These are phyloP conservation scores for Lagerstroemia speciosa DNA, from an alignment of 345 rosid genomes.

Conservation along the genomic window DNA sequence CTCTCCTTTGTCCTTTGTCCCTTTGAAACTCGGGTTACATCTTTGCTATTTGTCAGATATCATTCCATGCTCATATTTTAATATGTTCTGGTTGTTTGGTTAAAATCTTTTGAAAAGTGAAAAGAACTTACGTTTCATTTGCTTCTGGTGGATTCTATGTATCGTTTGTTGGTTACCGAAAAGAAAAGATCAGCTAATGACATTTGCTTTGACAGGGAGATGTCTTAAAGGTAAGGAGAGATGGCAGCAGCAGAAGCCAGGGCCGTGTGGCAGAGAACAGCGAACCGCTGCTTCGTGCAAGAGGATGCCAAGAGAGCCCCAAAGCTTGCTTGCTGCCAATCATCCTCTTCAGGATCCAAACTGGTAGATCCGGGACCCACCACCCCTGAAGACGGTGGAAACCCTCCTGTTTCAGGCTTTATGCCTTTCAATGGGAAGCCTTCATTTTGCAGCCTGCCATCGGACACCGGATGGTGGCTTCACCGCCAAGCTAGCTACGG, in stretches of 20 bases:
- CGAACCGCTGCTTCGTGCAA: slow-evolving; percentile 91
- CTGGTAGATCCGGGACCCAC: slow-evolving; percentile 43
- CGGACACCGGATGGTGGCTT: slow-evolving; percentile 65
- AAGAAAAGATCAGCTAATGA: neutral
- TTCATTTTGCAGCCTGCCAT: slow-evolving; percentile 36
- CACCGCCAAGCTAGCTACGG: slow-evolving; percentile 54
- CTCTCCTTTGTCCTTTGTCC: neutral
- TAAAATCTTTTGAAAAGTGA: neutral
- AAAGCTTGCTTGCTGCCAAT: slow-evolving; percentile 79
- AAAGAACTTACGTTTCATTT: neutral
- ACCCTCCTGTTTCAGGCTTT: slow-evolving; percentile 40
- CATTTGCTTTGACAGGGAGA: slow-evolving; percentile 15
- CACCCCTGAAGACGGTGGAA: slow-evolving; percentile 25
- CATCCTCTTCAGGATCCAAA: slow-evolving; percentile 49
- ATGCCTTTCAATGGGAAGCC: slow-evolving; percentile 45
- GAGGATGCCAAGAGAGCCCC: slow-evolving; percentile 99
- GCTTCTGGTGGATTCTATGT: neutral
- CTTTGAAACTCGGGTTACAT: neutral
- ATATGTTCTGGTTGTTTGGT: neutral
- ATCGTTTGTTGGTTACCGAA: too few relatives aligned
- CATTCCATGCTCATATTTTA: neutral
- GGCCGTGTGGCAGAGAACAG: slow-evolving; percentile 84
- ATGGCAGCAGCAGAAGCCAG: slow-evolving; percentile 96
- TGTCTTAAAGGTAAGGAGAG: slow-evolving; percentile 25
- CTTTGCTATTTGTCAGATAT: neutral